A percentile compares a stretch with the other conserved stretches of the same genome.
These are phyloP conservation scores for Trametes villosa DNA, from an alignment of 768 basidiomycete genomes.

Conservation along the genomic window DNA sequence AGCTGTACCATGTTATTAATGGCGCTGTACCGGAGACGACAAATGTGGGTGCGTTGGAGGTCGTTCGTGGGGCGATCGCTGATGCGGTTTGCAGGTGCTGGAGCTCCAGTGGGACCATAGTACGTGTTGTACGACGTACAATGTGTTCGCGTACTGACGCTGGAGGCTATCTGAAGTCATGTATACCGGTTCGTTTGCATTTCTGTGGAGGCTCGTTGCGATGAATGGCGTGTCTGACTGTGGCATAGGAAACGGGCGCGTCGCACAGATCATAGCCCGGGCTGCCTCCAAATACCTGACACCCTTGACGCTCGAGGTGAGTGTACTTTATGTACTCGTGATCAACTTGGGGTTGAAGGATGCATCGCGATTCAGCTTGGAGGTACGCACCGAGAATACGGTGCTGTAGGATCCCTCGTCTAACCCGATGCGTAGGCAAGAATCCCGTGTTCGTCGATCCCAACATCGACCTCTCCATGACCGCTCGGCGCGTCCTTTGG, in stretches of 20 bases:
- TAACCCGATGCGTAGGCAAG: constrained; percentile 45
- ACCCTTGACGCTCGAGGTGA: constrained; percentile 68
- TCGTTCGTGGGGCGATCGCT: not conserved
- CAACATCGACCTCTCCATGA: constrained; percentile 56
- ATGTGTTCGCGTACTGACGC: not conserved
- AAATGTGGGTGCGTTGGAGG: constrained; percentile 39
- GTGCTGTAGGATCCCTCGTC: too few species aligned
- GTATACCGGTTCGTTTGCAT: constrained; percentile 50
- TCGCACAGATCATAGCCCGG: constrained; percentile 66
- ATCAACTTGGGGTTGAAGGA: not conserved
- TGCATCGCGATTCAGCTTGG: not conserved
- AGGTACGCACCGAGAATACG: not conserved
- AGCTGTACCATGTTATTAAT: constrained; percentile 66
- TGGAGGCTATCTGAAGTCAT: constrained; percentile 44
- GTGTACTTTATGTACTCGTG: not conserved
- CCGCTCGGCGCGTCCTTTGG: constrained; percentile 74
- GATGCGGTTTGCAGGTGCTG: constrained; percentile 49
- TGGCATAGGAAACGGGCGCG: constrained; percentile 42
- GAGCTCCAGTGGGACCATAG: constrained; percentile 70
- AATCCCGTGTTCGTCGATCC: constrained; percentile 70
- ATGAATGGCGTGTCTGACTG: too few species aligned
- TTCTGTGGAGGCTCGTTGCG: too few species aligned
- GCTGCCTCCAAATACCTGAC: constrained; percentile 82
- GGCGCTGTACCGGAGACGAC: constrained; percentile 71
- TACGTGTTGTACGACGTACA: constrained; percentile 18